A percentile compares a stretch with the other conserved stretches of the same genome.
phyloP scores from a whole-genome alignment of 306 rosid species.

The Casuarina glauca region DNA sequence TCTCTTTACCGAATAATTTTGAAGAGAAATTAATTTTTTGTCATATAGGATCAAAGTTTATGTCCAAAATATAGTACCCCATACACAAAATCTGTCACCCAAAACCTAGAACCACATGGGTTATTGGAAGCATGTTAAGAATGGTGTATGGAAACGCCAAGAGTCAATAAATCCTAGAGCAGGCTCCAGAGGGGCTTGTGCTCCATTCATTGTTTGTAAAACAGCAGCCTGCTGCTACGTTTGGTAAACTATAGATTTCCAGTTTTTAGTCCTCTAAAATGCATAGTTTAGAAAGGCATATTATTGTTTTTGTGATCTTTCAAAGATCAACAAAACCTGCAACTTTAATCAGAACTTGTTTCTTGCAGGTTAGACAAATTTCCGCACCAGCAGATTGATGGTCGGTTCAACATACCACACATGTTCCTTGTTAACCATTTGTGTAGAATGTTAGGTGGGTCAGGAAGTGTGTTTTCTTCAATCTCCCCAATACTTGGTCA shows the following conservation, averaged over 20 bases:
- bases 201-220: background rate
- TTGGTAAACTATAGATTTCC: background rate
- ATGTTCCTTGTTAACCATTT: background rate
- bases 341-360: background rate
- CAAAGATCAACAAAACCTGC: background rate
- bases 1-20: no score
- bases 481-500: background rate
- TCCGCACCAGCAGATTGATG: background rate
- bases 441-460: background rate
- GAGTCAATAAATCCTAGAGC: no score
- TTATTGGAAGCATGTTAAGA: no score
- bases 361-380: constrained; percentile 9
- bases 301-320: background rate
- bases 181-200: background rate
- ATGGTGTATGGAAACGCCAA: no score
- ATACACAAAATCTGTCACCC: no score
- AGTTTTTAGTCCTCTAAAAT: no score
- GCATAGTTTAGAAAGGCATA: no score
- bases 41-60: no score
- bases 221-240: background rate
- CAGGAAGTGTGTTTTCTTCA: background rate
- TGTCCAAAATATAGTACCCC: no score
- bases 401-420: background rate
- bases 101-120: no score
- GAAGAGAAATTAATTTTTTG: no score